phyloP scores from a whole-genome alignment of 23 red algal genomes.

The Gracilariopsis chorda region DNA sequence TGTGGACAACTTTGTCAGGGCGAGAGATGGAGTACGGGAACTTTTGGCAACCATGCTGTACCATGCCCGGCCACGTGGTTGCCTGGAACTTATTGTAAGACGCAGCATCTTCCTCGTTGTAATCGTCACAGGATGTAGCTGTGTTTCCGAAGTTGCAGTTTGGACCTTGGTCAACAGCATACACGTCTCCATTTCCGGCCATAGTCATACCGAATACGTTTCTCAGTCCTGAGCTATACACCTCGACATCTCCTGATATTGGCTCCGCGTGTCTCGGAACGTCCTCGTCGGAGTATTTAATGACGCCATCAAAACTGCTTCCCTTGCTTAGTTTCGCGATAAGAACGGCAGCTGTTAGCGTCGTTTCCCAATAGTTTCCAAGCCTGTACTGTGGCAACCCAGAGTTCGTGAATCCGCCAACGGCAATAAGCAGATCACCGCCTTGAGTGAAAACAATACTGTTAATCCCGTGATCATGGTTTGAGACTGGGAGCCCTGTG shows the following conservation, averaged over 20 bases:
- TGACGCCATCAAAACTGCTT: constrained; percentile 32
- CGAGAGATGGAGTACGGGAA: background rate
- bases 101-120: background rate
- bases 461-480: constrained; percentile 57
- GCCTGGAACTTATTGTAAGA: background rate
- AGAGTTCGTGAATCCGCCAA: constrained; percentile 69
- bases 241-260: constrained; percentile 46
- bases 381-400: constrained; percentile 23
- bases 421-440: constrained; percentile 54
- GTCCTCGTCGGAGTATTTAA: constrained; percentile 16
- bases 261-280: background rate
- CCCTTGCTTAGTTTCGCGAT: constrained; percentile 23
- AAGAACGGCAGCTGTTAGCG: constrained; percentile 47
- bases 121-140: constrained; percentile 39
- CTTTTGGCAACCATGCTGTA: background rate
- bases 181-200: constrained; percentile 12
- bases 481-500: constrained; percentile 39
- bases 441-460: constrained; percentile 39
- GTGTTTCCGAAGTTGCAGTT: constrained; percentile 63
- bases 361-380: constrained; percentile 53
- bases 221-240: constrained; percentile 57
- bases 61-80: constrained; percentile 2
- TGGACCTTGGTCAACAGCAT: constrained; percentile 45
- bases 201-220: constrained; percentile 61
- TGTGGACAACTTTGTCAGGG: constrained; percentile 55